Base-by-base conservation (phyloP, 805 yeast species). In the Sungouiella blattae region DNA sequence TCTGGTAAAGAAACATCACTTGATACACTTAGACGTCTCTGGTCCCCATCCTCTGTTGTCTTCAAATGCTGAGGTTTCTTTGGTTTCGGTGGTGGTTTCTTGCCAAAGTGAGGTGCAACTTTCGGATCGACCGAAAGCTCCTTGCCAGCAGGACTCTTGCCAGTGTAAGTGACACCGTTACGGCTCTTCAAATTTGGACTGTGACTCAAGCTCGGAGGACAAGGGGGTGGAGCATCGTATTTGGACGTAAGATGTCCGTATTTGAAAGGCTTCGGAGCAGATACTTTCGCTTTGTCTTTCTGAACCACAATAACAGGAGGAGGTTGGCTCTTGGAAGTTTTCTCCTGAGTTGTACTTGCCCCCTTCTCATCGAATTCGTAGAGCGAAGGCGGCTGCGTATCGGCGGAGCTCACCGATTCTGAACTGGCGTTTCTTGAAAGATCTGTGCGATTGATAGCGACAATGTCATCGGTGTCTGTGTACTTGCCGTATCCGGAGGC, bases 401-500 rank as follows among this genome's bases (percentile, higher is more conserved):
- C 22, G n/a, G n/a, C n/a, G 8, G 22, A 20, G 8, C 6, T 9
- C 22, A 47, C 27, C 3, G 47, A 41, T 24, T 64, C 69, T 11
- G 50, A 27, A 53, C 58, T 46, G 50, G 51, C 15, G 52, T 49
- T 18, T 50, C 42, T 34, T 39, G 58, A 16, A 26, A 45, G 50
- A 25, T 39, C 43, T 12, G 37, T 62, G 30, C 55, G 66, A 32
- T 52, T 53, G 28, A 42, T 46, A 18, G 52, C 52, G 5, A 37
- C 26, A 14, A 48, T 41, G 25, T 48, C 52, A 8, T 50, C 57
- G 22, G 44, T 43, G 32, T 72, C 81, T 0, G 89, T 79, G 52
- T 73, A 85, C 53, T 77, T 77, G 6, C 96, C 96, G 57, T 88
- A 87, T 0, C 96, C 96, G 4, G 69, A 58, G 0, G 95, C 95